Evolutionary conservation across 148 eudicot species (phyloP), one percentile per base, ranked within the genome.

Genomic region (Vaccinium darrowii): DNA sequence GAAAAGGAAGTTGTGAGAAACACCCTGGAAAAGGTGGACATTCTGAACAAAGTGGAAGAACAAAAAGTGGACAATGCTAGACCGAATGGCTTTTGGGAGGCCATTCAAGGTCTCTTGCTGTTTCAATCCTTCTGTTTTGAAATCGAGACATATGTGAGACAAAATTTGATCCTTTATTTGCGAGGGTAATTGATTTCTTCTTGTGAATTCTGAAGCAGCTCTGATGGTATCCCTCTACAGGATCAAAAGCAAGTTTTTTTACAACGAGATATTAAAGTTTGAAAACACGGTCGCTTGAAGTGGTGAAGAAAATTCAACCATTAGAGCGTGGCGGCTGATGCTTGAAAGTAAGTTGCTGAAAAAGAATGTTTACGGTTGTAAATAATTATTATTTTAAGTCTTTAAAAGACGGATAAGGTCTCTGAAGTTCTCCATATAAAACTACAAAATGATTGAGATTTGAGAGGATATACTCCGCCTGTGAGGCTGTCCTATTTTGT

Each of bases 71-170:
- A 95, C 88, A 84, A 97, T 95, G 84, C 91, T 95, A 0, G 92
- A 93, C 78, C 92, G 89, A 60, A 97, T 89, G 63, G 99, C 98
- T 84, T 93, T 94, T 3, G 99, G 99, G 47, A 97, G 93, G 62
- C 89, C 86, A 81, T 81, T 89, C 12, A 97, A 81, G 19, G 89
- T 91, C 80, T 95, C 98, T 56, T 95, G 93, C 82, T 95, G 98
- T 82, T 97, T 93, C 80, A 95, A 65, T 47, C 91, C 92, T 83
- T 97, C 95, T 63, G 98, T 92, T 87, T 90, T 94, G 92, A 90
- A 94, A 88, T 91, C 91, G 69, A 97, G 92, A 77, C 94, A 92
- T 71, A 93, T 87, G 80, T 94, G 99, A 76, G 99, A 91, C 83
- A 95, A 74, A 84, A 97, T 88, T 85, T 95, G 96, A 47, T 97